A percentile compares a stretch with the other conserved stretches of the same genome.
These are phyloP conservation scores for Rasamsonia emersonii DNA, from an alignment of 2,329 filamentous ascomycete species.

Conservation along the genomic window DNA sequence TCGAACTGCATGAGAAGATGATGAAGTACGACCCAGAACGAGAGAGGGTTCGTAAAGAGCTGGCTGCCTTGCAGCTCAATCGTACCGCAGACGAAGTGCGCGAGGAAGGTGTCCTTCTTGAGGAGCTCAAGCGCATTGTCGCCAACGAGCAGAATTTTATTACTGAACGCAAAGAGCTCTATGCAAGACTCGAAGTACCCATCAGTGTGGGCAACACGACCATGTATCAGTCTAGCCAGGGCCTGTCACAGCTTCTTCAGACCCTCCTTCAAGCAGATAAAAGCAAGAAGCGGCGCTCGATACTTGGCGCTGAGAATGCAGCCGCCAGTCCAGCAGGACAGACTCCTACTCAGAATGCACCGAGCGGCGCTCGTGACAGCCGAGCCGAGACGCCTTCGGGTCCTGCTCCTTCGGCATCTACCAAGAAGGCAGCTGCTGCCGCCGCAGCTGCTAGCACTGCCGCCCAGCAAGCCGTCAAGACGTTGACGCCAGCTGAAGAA, in stretches of 20 bases:
- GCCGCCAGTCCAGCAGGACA: slow-evolving; percentile 45
- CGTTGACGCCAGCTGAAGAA: slow-evolving; percentile 68
- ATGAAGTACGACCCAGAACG: slow-evolving; percentile 73
- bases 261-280: slow-evolving; percentile 77
- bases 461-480: slow-evolving; percentile 51
- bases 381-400: slow-evolving; percentile 30
- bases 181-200: slow-evolving; percentile 78
- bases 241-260: slow-evolving; percentile 70
- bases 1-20: slow-evolving; percentile 74
- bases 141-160: slow-evolving; percentile 78
- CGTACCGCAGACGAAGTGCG: slow-evolving; percentile 79
- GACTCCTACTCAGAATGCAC: slow-evolving; percentile 32
- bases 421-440: slow-evolving; percentile 33
- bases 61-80: slow-evolving; percentile 69
- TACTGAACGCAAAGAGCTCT: slow-evolving; percentile 79
- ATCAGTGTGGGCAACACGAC: slow-evolving; percentile 59
- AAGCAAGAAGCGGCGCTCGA: slow-evolving; percentile 74
- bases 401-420: slow-evolving; percentile 15
- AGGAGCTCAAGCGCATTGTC: slow-evolving; percentile 87
- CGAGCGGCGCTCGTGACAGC: slow-evolving; percentile 29
- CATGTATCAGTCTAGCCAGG: slow-evolving; percentile 71
- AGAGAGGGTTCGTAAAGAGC: slow-evolving; percentile 73
- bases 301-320: slow-evolving; percentile 52
- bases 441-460: slow-evolving; percentile 23
- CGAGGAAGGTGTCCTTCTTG: slow-evolving; percentile 81